These are phyloP conservation scores for Oehlia diaphana DNA, from an alignment of 192 early-diverging fungal genomes.

Conservation along the genomic window DNA sequence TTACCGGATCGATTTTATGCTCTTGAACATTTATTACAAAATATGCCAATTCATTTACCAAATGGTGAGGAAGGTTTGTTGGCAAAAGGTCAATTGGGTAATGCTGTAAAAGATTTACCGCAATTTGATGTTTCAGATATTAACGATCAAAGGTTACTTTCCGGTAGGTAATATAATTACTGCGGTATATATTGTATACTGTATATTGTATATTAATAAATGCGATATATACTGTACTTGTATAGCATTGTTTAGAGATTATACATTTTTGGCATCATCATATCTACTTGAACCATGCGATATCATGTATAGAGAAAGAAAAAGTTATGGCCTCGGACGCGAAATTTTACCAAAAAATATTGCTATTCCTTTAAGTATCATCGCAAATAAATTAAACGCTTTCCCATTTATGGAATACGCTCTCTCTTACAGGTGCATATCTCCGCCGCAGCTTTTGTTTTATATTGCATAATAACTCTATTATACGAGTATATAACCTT, in stretches of 20 bases:
- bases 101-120: slow-evolving; percentile 70
- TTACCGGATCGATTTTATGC: slow-evolving; percentile 70
- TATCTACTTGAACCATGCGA: slow-evolving; percentile 92
- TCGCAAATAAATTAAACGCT: slow-evolving; percentile 70
- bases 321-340: slow-evolving; percentile 80
- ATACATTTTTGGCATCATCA: slow-evolving; percentile 83
- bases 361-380: slow-evolving; percentile 70
- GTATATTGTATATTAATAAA: no score
- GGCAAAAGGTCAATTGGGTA: slow-evolving; percentile 76
- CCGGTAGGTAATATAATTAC: slow-evolving; percentile 40
- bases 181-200: slow-evolving; percentile 10
- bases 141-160: slow-evolving; percentile 69
- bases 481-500: not conserved
- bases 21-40: slow-evolving; percentile 70
- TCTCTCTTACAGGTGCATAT: slow-evolving; percentile 58
- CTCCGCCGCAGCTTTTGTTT: no score
- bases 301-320: slow-evolving; percentile 65
- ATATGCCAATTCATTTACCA: slow-evolving; percentile 71
- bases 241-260: slow-evolving; percentile 81
- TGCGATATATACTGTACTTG: no score
- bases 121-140: slow-evolving; percentile 72
- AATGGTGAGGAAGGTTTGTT: slow-evolving; percentile 77
- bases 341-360: slow-evolving; percentile 74
- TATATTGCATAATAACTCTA: no score
- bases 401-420: slow-evolving; percentile 82